phyloP scores from a whole-genome alignment of 2,329 filamentous ascomycete genomes.

The Exophiala mesophila region DNA sequence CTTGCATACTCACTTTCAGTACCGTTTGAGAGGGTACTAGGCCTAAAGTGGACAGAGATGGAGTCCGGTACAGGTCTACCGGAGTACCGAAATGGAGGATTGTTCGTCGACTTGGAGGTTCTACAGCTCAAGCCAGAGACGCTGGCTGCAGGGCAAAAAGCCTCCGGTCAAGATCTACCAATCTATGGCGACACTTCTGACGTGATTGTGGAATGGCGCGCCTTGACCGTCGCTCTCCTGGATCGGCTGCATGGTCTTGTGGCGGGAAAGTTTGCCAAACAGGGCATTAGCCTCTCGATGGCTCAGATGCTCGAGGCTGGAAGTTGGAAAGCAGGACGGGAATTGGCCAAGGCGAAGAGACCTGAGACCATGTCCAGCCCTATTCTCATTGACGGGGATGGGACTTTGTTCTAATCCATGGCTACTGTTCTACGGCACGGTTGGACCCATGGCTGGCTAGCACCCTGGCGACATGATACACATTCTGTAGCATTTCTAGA shows the following conservation, averaged over 20 bases:
- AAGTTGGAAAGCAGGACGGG: slow-evolving; percentile 31
- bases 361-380: slow-evolving; percentile 32
- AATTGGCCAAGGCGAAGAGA: slow-evolving; percentile 31
- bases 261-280: slow-evolving; percentile 32
- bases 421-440: no score
- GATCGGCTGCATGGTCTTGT: slow-evolving; percentile 28
- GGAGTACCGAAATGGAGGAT: slow-evolving; percentile 86
- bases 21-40: slow-evolving; percentile 75
- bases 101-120: slow-evolving; percentile 80
- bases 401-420: slow-evolving; percentile 26
- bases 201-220: slow-evolving; percentile 12
- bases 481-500: no score
- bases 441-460: no score
- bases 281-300: slow-evolving; percentile 41
- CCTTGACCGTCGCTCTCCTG: slow-evolving; percentile 10
- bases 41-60: slow-evolving; percentile 73
- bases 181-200: slow-evolving; percentile 7
- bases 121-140: slow-evolving; percentile 77
- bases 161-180: slow-evolving; percentile 6
- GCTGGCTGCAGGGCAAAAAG: no score
- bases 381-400: slow-evolving; percentile 11
- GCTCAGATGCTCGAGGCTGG: slow-evolving; percentile 30
- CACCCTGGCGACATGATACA: no score
- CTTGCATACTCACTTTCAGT: slow-evolving; percentile 91
- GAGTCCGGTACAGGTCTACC: slow-evolving; percentile 82